These are phyloP conservation scores for Sclerotinia minor DNA, from an alignment of 2,329 filamentous ascomycete genomes.

Conservation along the genomic window DNA sequence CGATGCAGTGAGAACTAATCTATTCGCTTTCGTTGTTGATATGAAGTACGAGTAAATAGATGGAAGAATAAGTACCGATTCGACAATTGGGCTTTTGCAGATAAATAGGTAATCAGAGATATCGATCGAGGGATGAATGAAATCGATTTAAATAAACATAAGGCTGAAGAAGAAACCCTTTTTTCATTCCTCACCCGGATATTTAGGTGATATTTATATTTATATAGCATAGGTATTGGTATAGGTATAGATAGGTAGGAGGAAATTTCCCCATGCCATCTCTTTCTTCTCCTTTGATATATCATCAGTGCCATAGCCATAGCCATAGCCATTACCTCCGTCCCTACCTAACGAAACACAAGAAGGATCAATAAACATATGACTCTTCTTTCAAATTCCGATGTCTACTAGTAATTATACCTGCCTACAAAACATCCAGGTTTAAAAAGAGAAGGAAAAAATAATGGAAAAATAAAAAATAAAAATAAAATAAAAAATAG, in stretches of 20 bases:
- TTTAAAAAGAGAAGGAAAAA: neutral
- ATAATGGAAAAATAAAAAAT: too few species aligned
- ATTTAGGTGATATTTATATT: too few species aligned
- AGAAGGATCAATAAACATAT: conserved; percentile 26
- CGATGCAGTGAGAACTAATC: conserved; percentile 10
- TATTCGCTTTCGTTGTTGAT: conserved; percentile 4
- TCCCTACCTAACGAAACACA: conserved; percentile 1
- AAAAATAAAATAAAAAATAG: too few species aligned
- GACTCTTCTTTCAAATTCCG: conserved; percentile 17
- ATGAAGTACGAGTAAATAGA: neutral
- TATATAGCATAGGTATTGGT: too few species aligned
- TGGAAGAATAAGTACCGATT: neutral
- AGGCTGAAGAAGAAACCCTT: conserved; percentile 18
- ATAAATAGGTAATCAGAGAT: neutral
- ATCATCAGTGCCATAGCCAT: neutral
- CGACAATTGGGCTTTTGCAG: conserved; percentile 12
- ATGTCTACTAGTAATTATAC: neutral
- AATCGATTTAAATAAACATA: conserved; percentile 16
- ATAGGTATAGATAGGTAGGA: neutral
- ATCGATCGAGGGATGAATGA: neutral
- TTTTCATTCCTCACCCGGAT: conserved; percentile 12
- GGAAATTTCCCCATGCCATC: conserved; percentile 10
- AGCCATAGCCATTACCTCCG: conserved; percentile 3
- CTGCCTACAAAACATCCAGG: neutral
- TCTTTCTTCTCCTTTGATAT: neutral